A percentile compares a stretch with the other conserved stretches of the same genome.
Conservation (phyloP, 2,329 filamentous ascomycete species). For the Chalaropsis ovoidea region DNA sequence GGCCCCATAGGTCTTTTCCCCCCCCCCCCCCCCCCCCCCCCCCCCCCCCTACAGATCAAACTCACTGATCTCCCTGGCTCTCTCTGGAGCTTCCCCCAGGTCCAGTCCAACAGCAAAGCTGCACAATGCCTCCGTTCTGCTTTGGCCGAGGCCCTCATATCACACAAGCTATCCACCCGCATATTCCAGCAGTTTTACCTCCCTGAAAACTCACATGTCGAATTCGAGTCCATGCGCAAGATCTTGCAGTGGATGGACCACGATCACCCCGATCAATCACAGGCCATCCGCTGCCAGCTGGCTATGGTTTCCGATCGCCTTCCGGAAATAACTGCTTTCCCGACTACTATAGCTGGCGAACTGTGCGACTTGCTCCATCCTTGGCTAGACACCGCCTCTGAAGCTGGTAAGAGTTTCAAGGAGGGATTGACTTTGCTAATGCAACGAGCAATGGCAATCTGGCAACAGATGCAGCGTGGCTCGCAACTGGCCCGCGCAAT, state of each 20-base stretch:
- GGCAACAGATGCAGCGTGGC: slow-evolving; percentile 25
- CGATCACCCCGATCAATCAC: slow-evolving; percentile 22
- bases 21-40: too few relatives aligned
- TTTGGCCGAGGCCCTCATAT: slow-evolving; percentile 22
- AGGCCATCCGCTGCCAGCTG: slow-evolving; percentile 24
- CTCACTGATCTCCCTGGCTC: slow-evolving; percentile 20
- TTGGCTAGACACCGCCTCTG: slow-evolving; percentile 17
- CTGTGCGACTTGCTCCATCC: slow-evolving; percentile 19
- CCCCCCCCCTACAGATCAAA: slow-evolving; percentile 18
- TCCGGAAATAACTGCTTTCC: slow-evolving; percentile 20
- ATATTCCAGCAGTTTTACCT: slow-evolving; percentile 25
- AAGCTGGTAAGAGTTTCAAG: slow-evolving; percentile 20
- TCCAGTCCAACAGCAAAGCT: slow-evolving; percentile 23
- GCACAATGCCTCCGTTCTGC: slow-evolving; percentile 23
- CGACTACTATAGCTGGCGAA: not conserved
- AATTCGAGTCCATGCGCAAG: slow-evolving; percentile 22
- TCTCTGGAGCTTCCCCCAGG: slow-evolving; percentile 21
- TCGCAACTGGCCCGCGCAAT: slow-evolving; percentile 22
- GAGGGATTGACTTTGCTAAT: slow-evolving; percentile 22
- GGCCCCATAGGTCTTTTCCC: too few relatives aligned
- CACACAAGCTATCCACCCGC: slow-evolving; percentile 21
- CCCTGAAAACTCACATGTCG: slow-evolving; percentile 17
- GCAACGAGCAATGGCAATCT: slow-evolving; percentile 24
- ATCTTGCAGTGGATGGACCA: slow-evolving; percentile 24
- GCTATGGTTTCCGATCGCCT: slow-evolving; percentile 24